Conservation (phyloP, 2,329 filamentous ascomycete species). For the Nannizziopsis barbatae region DNA sequence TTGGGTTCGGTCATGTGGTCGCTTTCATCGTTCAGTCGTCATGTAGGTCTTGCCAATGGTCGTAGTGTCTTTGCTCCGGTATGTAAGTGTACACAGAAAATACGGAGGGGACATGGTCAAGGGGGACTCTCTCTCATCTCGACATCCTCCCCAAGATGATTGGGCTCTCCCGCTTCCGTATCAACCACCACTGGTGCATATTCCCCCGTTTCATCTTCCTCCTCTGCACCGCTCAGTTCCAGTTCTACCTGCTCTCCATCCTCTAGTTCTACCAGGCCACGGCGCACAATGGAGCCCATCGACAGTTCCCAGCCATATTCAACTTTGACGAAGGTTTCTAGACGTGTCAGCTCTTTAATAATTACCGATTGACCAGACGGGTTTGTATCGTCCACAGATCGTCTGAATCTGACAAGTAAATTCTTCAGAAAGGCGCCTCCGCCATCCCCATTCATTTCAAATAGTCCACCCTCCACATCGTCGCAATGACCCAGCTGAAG, state of each 20-base stretch:
- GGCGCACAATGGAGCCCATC: constrained; percentile 42
- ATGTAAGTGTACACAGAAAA: no score
- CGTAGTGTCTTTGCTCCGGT: no score
- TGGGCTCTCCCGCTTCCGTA: constrained; percentile 19
- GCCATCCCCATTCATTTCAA: constrained; percentile 45
- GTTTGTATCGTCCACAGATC: constrained; percentile 31
- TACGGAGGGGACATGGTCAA: background rate
- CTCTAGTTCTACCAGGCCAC: constrained; percentile 50
- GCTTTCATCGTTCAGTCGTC: no score
- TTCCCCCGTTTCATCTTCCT: constrained; percentile 54
- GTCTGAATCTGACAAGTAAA: constrained; percentile 44
- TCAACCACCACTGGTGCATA: constrained; percentile 54
- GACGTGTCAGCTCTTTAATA: constrained; percentile 43
- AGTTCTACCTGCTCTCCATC: constrained; percentile 54
- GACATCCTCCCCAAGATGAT: background rate
- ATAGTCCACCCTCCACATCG: constrained; percentile 50
- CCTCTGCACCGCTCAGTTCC: constrained; percentile 44
- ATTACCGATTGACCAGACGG: constrained; percentile 30
- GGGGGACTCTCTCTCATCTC: background rate
- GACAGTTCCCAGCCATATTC: constrained; percentile 49
- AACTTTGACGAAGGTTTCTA: constrained; percentile 44
- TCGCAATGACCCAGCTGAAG: constrained; percentile 46
- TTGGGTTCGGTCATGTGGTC: no score
- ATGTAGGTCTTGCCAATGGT: no score
- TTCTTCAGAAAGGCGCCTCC: constrained; percentile 43